Base-by-base conservation (phyloP, 2,329 filamentous ascomycete species). In the Samsoniella hepiali region DNA sequence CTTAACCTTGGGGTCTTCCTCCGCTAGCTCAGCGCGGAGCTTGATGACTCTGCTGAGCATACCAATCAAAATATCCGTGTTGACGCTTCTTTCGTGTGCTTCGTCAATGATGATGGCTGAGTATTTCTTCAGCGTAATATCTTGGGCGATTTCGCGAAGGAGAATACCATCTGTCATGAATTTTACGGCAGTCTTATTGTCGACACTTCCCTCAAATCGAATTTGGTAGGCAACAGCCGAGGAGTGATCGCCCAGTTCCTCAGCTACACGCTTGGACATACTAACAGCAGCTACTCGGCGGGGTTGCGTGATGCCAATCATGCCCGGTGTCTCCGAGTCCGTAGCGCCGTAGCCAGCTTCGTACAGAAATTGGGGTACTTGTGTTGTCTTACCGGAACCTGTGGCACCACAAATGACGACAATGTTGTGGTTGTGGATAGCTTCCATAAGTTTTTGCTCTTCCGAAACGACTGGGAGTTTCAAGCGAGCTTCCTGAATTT, bases 111-210 rank as follows among this genome's bases (percentile, higher is more conserved):
- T 86, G 59, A 99, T 91, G 15, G 90, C 91, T 0, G 94, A 97
- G 75, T 99, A 99, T 69, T 96, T 96, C 57, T 84, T 86, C 51
- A 99, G 78, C 0, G 91, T 84, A 71, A 98, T 92, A 72, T 99
- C 95, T 67, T 95, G 88, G 0, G 91, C 88, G 61, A 97, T 89
- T 75, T 99, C 95, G 63, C 95, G 88, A 10, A 99, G 83, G 65
- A 99, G 80, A 34, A 99, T 93, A 83, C 95, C 95, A 75, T 99
- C 95, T 0, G 95, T 99, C 93, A 99, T 97, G 78, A 98, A 99
- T 74, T 99, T 99, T 74, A 99, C 86, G 6, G 91, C 90, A 0
- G 95, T 99, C 59, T 92, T 89, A 34, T 87, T 81, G 56, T 88
- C 86, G 1, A 90, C 88, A 0, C 88, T 94, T 57, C 90, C 92